Conservation (phyloP, 2,329 filamentous ascomycete species). For the Exophiala phaeomuriformis region DNA sequence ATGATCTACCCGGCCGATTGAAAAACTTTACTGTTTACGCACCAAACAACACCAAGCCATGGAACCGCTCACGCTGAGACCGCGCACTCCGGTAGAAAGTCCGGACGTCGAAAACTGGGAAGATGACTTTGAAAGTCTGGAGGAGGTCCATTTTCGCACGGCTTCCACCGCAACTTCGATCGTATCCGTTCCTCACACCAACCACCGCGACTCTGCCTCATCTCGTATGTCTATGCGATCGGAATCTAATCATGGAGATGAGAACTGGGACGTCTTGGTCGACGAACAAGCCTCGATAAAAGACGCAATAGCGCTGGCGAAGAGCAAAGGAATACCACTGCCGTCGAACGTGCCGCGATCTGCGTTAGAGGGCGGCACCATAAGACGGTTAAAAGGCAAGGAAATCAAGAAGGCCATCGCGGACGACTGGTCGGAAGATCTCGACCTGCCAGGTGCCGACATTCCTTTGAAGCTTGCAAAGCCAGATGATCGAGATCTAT, state of each 20-base stretch:
- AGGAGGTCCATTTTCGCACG: constrained; percentile 41
- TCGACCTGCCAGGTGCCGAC: constrained; percentile 58
- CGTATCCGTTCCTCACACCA: constrained; percentile 35
- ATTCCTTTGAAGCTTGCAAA: constrained; percentile 57
- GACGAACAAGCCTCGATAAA: constrained; percentile 77
- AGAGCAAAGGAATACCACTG: constrained; percentile 83
- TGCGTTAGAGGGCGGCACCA: constrained; percentile 83
- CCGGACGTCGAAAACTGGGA: constrained; percentile 44
- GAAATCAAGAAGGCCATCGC: constrained; percentile 66
- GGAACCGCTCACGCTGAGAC: constrained; percentile 34
- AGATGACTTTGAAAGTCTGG: constrained; percentile 43
- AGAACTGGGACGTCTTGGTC: constrained; percentile 81
- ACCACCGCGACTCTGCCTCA: constrained; percentile 67
- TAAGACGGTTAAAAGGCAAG: constrained; percentile 74
- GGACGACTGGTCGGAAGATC: constrained; percentile 74
- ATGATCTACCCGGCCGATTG: constrained; percentile 2
- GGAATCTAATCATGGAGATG: constrained; percentile 66
- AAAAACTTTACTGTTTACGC: neutral
- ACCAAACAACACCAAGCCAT: constrained; percentile 28
- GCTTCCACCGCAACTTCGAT: constrained; percentile 42
- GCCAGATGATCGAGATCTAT: constrained; percentile 54
- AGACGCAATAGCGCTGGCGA: constrained; percentile 80
- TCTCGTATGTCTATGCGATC: constrained; percentile 76
- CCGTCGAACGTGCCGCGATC: constrained; percentile 80
- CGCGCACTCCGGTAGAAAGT: constrained; percentile 32